phyloP scores from a whole-genome alignment of 2,329 filamentous ascomycete species.

The Phoma sp. region DNA sequence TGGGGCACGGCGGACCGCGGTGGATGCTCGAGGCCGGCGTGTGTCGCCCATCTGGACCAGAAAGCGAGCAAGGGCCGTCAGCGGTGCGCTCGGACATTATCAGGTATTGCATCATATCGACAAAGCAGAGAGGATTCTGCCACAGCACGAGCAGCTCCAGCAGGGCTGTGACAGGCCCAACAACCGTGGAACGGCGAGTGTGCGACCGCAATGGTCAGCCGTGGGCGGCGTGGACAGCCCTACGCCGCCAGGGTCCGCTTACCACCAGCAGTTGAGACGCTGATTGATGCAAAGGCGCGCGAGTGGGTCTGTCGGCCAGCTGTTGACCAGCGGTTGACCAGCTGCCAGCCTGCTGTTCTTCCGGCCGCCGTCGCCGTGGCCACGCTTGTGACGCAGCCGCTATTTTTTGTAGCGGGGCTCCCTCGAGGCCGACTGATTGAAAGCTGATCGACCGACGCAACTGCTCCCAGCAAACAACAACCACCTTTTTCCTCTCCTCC shows the following conservation, averaged over 20 bases:
- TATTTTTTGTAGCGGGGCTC: slow-evolving; percentile 28
- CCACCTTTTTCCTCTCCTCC: slow-evolving; percentile 7
- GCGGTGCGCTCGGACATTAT: slow-evolving; percentile 11
- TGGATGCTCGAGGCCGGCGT: slow-evolving; percentile 14
- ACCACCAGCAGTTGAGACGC: slow-evolving; percentile 25
- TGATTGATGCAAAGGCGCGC: slow-evolving; percentile 35
- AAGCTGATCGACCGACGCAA: slow-evolving; percentile 29
- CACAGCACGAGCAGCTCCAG: slow-evolving; percentile 3
- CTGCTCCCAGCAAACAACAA: slow-evolving; percentile 29
- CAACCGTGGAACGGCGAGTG: slow-evolving; percentile 19
- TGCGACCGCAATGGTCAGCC: slow-evolving; percentile 3
- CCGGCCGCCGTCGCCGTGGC: slow-evolving; percentile 29
- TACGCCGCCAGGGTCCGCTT: slow-evolving; percentile 25
- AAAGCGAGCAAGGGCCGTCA: slow-evolving; percentile 1
- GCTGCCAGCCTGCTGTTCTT: slow-evolving; percentile 19
- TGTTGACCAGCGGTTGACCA: background rate
- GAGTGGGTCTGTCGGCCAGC: slow-evolving; percentile 26
- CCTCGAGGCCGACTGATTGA: slow-evolving; percentile 31
- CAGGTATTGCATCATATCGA: background rate
- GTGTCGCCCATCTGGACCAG: slow-evolving; percentile 15
- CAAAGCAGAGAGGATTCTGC: slow-evolving; percentile 15
- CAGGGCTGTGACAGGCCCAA: slow-evolving; percentile 9
- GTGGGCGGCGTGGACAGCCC: slow-evolving; percentile 6
- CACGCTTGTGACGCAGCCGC: slow-evolving; percentile 45
- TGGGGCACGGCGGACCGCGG: slow-evolving; percentile 16